These are phyloP conservation scores for Paracorniculantispora psalliotae DNA, from an alignment of 2,329 filamentous ascomycete species.

Conservation along the genomic window DNA sequence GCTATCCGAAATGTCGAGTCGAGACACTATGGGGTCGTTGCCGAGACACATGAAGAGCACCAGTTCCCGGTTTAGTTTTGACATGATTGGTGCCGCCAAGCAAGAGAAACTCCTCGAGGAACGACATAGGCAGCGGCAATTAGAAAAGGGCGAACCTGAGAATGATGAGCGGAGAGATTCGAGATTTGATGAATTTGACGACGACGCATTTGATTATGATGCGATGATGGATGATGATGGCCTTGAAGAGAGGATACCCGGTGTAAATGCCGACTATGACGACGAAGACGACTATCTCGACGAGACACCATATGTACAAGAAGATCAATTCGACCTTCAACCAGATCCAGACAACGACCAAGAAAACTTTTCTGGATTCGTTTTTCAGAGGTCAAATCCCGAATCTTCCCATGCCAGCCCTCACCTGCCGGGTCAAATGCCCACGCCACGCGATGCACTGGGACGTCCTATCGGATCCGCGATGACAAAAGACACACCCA, in stretches of 20 bases:
- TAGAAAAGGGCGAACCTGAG: conserved; percentile 50
- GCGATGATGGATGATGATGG: conserved; percentile 62
- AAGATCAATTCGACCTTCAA: conserved; percentile 22
- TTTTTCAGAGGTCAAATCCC: conserved; percentile 39
- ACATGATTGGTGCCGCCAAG: conserved; percentile 66
- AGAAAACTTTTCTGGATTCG: conserved; percentile 53
- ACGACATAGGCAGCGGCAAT: conserved; percentile 61
- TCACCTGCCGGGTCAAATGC: conserved; percentile 38
- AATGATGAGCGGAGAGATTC: conserved; percentile 41
- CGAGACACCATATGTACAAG: conserved; percentile 21
- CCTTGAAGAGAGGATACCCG: conserved; percentile 62
- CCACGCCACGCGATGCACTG: conserved; percentile 51
- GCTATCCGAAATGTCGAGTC: conserved; percentile 43
- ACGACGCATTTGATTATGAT: conserved; percentile 56
- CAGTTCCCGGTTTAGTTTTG: conserved; percentile 76
- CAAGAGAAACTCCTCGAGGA: conserved; percentile 68
- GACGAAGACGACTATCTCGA: conserved; percentile 35
- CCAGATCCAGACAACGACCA: conserved; percentile 51
- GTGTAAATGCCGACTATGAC: conserved; percentile 44
- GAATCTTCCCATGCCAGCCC: conserved; percentile 48
- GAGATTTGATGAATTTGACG: conserved; percentile 58
- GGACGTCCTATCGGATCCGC: conserved; percentile 56
- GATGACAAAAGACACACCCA: conserved; percentile 42
- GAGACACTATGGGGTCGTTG: conserved; percentile 43
- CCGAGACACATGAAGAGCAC: conserved; percentile 69